These are phyloP conservation scores for Chrysosporium queenslandicum DNA, from an alignment of 2,329 filamentous ascomycete species.

Conservation along the genomic window DNA sequence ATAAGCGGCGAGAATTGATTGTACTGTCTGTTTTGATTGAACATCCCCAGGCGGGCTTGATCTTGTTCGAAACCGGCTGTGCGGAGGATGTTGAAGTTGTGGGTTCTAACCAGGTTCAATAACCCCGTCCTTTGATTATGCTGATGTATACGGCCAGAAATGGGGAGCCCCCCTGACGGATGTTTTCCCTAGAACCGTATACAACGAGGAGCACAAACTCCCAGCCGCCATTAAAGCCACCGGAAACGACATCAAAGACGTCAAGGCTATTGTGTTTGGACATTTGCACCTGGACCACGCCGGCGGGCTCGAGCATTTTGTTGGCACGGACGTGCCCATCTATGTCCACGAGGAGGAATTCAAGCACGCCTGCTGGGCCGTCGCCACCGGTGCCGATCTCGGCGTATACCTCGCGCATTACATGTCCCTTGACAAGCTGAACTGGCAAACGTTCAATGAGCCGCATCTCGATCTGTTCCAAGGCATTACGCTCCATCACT, in stretches of 20 bases:
- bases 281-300: slow-evolving; percentile 43
- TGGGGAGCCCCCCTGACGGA: slow-evolving; percentile 32
- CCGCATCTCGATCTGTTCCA: slow-evolving; percentile 32
- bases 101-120: too few species aligned
- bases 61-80: slow-evolving; percentile 40
- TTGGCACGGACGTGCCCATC: slow-evolving; percentile 36
- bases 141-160: slow-evolving; percentile 17
- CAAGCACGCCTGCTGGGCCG: slow-evolving; percentile 38
- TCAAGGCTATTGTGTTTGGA: slow-evolving; percentile 40
- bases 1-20: slow-evolving; percentile 36
- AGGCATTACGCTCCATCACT: slow-evolving; percentile 32
- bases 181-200: slow-evolving; percentile 32
- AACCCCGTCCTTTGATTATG: not conserved
- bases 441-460: slow-evolving; percentile 38
- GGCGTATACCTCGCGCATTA: slow-evolving; percentile 35
- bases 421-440: slow-evolving; percentile 29
- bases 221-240: slow-evolving; percentile 29
- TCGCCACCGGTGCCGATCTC: slow-evolving; percentile 34
- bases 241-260: slow-evolving; percentile 38
- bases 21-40: slow-evolving; percentile 38
- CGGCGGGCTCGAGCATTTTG: slow-evolving; percentile 40
- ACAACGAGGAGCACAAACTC: slow-evolving; percentile 28
- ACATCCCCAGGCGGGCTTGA: slow-evolving; percentile 37
- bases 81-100: slow-evolving; percentile 35
- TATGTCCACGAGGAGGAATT: slow-evolving; percentile 42